These are phyloP conservation scores for Mimosa bimucronata DNA, from an alignment of 306 rosid species.

Conservation along the genomic window DNA sequence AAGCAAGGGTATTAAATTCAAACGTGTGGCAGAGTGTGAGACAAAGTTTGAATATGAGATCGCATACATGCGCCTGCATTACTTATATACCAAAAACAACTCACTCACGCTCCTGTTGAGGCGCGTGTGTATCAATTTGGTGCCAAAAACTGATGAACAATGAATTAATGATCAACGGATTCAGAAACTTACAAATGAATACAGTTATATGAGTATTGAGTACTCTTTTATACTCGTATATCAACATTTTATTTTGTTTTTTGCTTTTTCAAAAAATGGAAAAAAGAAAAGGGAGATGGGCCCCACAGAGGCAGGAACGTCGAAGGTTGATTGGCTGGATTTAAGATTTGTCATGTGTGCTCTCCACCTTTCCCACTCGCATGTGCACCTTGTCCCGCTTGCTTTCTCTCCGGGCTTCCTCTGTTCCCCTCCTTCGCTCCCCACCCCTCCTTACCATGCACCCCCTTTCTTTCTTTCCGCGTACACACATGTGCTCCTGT, in stretches of 20 bases:
- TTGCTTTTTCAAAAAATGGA: too few species aligned
- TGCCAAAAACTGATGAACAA: too few species aligned
- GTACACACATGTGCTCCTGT: not conserved
- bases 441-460: not conserved
- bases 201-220: too few species aligned
- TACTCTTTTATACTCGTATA: too few species aligned
- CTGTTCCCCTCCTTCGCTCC: not conserved
- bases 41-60: constrained; percentile 8
- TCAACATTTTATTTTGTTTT: not conserved
- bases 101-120: not conserved
- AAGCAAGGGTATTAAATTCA: not conserved
- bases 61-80: not conserved
- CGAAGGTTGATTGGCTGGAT: constrained; percentile 2
- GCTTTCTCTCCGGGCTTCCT: not conserved
- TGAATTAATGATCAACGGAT: not conserved
- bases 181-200: not conserved
- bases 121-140: not conserved
- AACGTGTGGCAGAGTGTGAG: not conserved
- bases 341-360: constrained; percentile 15
- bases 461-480: not conserved
- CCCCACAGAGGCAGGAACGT: not conserved
- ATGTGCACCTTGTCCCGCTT: constrained; percentile 42
- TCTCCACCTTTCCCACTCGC: constrained; percentile 33
- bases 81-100: not conserved
- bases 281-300: not conserved